Base-by-base conservation (phyloP, 306 rosid species). In the Lathyrus tuberosus region DNA sequence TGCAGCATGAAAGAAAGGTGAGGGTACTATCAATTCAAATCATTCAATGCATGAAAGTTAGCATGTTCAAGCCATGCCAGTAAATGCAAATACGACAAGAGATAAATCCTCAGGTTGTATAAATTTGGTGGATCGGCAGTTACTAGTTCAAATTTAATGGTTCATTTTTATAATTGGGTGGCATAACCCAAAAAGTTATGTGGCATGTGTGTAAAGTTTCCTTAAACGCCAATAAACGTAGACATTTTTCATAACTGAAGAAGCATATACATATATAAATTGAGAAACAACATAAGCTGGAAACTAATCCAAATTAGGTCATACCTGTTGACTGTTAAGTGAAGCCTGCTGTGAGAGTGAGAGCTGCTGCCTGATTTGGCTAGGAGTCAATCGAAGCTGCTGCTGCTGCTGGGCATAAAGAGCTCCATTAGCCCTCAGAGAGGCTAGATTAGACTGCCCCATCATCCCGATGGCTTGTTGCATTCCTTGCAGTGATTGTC, bases 401-500 rank as follows among this genome's bases (percentile, higher is more conserved):
- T 53, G 59, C 44, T 40, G 52, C 63, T 57, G 96, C 79, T 94
- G 99, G 60, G 89, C 83, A 86, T 75, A 87, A 54, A 88, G 71
- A 76, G 82, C 74, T 74, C 92, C 92, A 67, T 51, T 87, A 47
- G 86, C 80, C 81, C 96, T 89, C 46, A 89, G 99, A 0, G 94
- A 68, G 78, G 18, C 74, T 80, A 87, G 74, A 87, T 87, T 91
- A 16, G 85, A 68, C 1, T 81, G 49, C 18, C 91, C 92, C 83
- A 95, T 84, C 89, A 91, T 83, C 70, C 96, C 97, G 82, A 88
- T 86, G 18, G 92, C 83, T 77, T 94, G 99, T 77, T 91, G 97
- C 82, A 88, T 84, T 77, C 91, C 95, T 86, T 91, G 99, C 69
- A 89, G 79, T 78, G 97, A 37, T 69, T 88, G 96, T 66, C 87